Base-by-base conservation (phyloP, 805 yeast genomes). In the Starmera caribaea region DNA sequence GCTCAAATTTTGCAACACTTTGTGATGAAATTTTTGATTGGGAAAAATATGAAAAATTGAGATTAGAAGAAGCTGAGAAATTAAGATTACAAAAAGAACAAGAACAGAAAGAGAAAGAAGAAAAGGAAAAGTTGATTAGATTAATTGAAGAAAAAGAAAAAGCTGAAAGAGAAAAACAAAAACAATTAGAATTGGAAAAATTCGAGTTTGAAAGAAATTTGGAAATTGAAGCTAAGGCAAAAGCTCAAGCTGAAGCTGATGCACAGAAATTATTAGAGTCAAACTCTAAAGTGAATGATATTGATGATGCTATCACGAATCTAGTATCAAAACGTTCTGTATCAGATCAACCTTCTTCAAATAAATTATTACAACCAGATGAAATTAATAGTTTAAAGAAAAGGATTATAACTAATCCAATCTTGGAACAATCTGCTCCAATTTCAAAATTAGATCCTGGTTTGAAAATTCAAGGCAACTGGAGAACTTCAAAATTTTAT, bases 21-120 rank as follows among this genome's bases (percentile, higher is more conserved):
- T 80, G 87, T 65, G 90, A 82, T 61, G 78, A 75, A 58, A 75
- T 82, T 42, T 82, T 82, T 65, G 81, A 75, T 50, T 82, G 80
- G 57, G 88, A 80, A 51, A 72, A 70, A 47, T 75, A 69, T 38
- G 83, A 77, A 43, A 78, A 73, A 52, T 61, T 69, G 47, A 74
- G 69, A 70, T 21, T 21, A 21, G 26, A 21, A 21, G 68, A 58
- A 42, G 68, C 61, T 33, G 47, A 50, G 37, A 40, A 45, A n/a
- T 42, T 37, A 26, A 55, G 54, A 39, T 75, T 72, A 51, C 78
- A 75, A 28, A 79, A 72, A 48, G 57, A 68, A 37, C 62, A 55
- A 44, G 75, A 74, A 16, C 60, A 72, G 41, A 55, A 55, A 36
- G 54, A 73, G 63, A 55, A 64, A 61, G 63, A 74, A 65, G 55